These are phyloP conservation scores for Talaromyces sp. DNA, from an alignment of 2,329 filamentous ascomycete genomes.

Conservation along the genomic window DNA sequence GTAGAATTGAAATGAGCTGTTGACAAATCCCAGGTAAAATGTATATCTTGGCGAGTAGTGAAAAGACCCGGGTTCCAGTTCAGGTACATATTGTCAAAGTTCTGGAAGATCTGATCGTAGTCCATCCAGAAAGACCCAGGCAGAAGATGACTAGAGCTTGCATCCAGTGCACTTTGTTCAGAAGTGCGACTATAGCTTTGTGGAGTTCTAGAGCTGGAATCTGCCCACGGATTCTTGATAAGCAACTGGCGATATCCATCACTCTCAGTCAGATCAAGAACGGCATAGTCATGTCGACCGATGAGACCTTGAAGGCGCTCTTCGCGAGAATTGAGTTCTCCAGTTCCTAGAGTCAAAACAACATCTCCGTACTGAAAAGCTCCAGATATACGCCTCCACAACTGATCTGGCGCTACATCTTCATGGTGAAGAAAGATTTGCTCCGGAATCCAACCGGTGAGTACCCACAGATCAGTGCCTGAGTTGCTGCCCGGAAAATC, in stretches of 20 bases:
- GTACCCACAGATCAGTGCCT: conserved; percentile 85
- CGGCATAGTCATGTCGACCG: conserved; percentile 89
- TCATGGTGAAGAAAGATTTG: conserved; percentile 89
- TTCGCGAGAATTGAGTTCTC: conserved; percentile 72
- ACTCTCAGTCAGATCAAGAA: conserved; percentile 71
- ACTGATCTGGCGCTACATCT: conserved; percentile 69
- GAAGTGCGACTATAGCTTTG: conserved; percentile 10
- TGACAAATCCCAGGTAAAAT: conserved; percentile 80
- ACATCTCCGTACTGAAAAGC: conserved; percentile 77
- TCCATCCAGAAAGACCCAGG: conserved; percentile 94
- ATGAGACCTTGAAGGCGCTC: conserved; percentile 79
- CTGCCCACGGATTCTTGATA: conserved; percentile 91
- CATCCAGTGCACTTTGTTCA: conserved; percentile 20
- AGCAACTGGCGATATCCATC: conserved; percentile 67
- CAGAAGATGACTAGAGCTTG: conserved; percentile 26
- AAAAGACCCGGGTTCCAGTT: conserved; percentile 96
- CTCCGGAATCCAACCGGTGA: conserved; percentile 96
- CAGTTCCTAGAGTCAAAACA: conserved; percentile 86
- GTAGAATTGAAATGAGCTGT: conserved; percentile 60
- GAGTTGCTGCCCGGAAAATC: conserved; percentile 98
- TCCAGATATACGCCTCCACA: conserved; percentile 75
- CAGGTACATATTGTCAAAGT: conserved; percentile 93
- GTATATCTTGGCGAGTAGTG: conserved; percentile 75
- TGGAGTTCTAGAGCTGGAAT: conserved; percentile 51
- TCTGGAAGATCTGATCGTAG: conserved; percentile 79